Evolutionary conservation across 306 rosid genomes (phyloP).

Genomic region (Quercus suber): DNA sequence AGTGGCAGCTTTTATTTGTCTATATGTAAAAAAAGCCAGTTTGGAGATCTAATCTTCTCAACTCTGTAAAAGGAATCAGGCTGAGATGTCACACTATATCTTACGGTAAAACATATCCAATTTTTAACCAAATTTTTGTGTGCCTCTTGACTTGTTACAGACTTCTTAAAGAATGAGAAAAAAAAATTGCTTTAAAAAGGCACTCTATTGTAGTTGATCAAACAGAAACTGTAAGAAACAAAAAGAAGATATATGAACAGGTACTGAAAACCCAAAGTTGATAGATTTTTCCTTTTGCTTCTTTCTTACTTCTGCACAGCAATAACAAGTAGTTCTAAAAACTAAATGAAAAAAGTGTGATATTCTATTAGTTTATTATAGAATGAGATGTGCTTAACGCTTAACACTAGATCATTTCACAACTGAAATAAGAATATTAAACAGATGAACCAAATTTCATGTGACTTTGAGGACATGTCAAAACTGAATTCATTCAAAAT

Average conservation of each 20-base stretch:
- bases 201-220: not conserved
- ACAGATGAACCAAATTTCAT: no score
- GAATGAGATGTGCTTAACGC: not conserved
- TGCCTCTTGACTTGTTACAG: not conserved
- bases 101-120: not conserved
- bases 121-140: not conserved
- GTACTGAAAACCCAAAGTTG: not conserved
- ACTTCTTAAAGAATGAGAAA: not conserved
- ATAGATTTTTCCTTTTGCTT: not conserved
- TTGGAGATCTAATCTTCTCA: slow-evolving; percentile 15
- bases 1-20: slow-evolving; percentile 45
- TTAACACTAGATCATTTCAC: not conserved
- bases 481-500: no score
- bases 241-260: no score
- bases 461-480: no score
- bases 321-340: not conserved
- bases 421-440: no score
- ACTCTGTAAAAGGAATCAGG: not conserved
- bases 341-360: not conserved
- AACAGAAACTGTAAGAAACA: no score
- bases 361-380: not conserved
- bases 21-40: slow-evolving; percentile 14
- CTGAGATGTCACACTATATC: not conserved
- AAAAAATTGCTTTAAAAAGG: not conserved
- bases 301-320: not conserved